phyloP scores from a whole-genome alignment of 768 basidiomycete genomes.

The Boletus fagicola region DNA sequence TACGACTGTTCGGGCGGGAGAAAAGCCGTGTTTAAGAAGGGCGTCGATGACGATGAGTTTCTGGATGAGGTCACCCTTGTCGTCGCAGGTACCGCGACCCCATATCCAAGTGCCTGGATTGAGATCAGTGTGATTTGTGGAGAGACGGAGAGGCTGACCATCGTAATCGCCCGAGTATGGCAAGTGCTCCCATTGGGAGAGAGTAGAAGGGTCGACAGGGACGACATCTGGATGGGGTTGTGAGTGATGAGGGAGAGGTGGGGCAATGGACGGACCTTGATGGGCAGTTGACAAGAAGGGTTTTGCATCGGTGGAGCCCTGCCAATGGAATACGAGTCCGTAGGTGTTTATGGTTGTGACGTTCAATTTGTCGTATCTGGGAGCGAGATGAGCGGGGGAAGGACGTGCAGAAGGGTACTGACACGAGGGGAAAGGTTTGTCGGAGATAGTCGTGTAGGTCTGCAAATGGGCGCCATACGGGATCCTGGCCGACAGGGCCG shows the following conservation, averaged over 20 bases:
- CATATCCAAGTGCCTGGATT: neutral
- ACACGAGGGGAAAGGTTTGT: neutral
- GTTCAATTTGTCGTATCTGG: neutral
- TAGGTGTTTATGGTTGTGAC: neutral
- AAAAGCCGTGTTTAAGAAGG: neutral
- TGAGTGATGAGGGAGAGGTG: neutral
- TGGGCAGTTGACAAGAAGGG: neutral
- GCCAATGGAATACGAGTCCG: neutral
- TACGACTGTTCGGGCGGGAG: neutral
- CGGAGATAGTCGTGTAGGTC: neutral
- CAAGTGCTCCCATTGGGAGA: neutral
- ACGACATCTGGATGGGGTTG: neutral
- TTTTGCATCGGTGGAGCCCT: neutral
- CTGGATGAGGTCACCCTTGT: neutral
- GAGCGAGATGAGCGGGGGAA: neutral
- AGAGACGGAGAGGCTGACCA: neutral
- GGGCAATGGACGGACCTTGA: neutral
- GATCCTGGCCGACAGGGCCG: neutral
- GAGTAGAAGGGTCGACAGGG: neutral
- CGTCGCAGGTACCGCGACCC: neutral
- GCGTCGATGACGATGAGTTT: neutral
- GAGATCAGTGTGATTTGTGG: neutral
- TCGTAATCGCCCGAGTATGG: neutral
- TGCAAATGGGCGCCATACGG: neutral
- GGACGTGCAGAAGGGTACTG: neutral